Conservation (phyloP, 345 rosid species). For the Euphorbia peplus region DNA sequence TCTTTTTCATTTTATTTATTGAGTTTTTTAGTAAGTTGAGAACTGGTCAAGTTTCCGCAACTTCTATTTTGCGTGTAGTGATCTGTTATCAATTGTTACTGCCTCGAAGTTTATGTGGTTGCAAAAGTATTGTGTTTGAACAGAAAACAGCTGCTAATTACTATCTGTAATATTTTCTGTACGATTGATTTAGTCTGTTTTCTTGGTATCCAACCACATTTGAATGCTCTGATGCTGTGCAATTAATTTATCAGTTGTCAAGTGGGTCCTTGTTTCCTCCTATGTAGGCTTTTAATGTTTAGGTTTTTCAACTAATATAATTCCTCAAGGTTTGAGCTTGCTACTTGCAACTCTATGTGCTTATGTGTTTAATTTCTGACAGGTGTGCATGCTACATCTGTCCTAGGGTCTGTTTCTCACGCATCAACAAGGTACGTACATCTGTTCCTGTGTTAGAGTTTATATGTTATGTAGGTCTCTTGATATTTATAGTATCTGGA, state of each 20-base stretch:
- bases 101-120: neutral
- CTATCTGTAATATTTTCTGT: neutral
- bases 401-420: constrained; percentile 14
- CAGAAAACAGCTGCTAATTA: neutral
- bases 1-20: neutral
- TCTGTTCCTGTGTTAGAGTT: constrained; percentile 3
- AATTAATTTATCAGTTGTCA: neutral
- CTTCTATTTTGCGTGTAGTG: neutral
- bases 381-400: constrained; percentile 24
- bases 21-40: neutral
- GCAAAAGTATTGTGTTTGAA: neutral
- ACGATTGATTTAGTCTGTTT: neutral
- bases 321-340: neutral
- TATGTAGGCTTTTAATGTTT: neutral
- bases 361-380: constrained; percentile 1
- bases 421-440: constrained; percentile 15
- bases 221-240: neutral
- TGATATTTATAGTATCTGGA: neutral
- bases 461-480: neutral
- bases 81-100: neutral
- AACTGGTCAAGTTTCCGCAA: neutral
- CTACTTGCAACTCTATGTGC: neutral
- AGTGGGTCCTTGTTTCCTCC: neutral
- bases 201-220: neutral
- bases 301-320: neutral